Evolutionary conservation across 306 rosid genomes (phyloP).

Genomic region (Inga oerstediana): DNA sequence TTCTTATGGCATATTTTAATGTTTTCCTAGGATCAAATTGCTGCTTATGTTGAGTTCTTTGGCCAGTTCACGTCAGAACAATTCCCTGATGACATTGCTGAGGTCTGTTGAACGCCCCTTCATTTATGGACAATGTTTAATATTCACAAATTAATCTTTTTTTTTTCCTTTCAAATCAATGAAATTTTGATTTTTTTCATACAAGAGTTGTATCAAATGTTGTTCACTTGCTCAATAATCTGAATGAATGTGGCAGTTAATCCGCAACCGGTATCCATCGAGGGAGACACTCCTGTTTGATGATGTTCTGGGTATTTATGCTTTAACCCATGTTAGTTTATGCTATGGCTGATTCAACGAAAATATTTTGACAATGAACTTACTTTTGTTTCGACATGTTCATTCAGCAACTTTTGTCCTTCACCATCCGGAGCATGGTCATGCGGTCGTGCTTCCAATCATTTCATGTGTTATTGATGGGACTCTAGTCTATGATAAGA

Average conservation of each 20-base stretch:
- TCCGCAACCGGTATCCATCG: conserved; percentile 83
- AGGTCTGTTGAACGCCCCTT: conserved; percentile 52
- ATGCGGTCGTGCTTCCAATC: conserved; percentile 92
- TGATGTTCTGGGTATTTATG: conserved; percentile 86
- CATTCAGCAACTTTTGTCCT: conserved; percentile 91
- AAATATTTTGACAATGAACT: conserved; percentile 5
- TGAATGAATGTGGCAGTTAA: conserved; percentile 65
- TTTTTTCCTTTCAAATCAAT: not conserved
- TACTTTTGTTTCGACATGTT: conserved; percentile 15
- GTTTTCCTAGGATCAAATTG: conserved; percentile 73
- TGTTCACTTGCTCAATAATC: conserved; percentile 30
- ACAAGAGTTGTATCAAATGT: conserved; percentile 21
- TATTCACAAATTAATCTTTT: conserved; percentile 17
- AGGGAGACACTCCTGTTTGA: conserved; percentile 82
- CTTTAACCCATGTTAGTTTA: conserved; percentile 47
- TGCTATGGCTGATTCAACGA: conserved; percentile 30
- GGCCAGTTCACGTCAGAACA: conserved; percentile 94
- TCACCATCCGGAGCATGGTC: conserved; percentile 99
- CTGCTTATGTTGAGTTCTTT: conserved; percentile 95
- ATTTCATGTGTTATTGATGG: conserved; percentile 95
- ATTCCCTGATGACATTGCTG: conserved; percentile 86
- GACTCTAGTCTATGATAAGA: conserved; percentile 73
- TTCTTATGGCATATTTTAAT: conserved; percentile 27
- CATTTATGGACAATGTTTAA: not conserved
- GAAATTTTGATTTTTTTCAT: not conserved